Base-by-base conservation (phyloP, 2,329 filamentous ascomycete species). In the Decorospora gaudefroyi region DNA sequence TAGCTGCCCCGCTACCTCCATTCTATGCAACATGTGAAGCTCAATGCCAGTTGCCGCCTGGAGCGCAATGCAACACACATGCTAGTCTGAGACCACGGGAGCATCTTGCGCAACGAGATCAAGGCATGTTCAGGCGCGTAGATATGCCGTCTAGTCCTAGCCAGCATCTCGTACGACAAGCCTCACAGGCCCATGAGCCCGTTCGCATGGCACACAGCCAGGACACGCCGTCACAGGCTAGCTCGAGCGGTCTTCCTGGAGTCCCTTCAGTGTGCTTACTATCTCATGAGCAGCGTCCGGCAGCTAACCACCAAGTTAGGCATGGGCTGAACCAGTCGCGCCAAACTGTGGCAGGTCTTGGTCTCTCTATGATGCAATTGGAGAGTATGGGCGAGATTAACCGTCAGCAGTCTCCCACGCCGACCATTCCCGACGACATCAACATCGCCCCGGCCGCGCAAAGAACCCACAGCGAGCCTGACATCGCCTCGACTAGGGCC, bases 261-360 rank as follows among this genome's bases (percentile, higher is more conserved):
- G 51, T 71, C 27, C 69, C 69, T 30, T 70, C 68, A 6, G 55
- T 70, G 45, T 71, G 69, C 55, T 57, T 68, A 41, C 53, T 70
- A 39, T 68, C 68, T 44, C 56, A 65, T 50, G 65, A 69, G 46
- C 55, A 57, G 38, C 61, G 55, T 42, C 57, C 61, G 52, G 50
- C 53, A 35, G 38, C 59, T 55, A 53, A 62, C 52, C 46, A 30
- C 33, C 46, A 55, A 45, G 53, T 37, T 39, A 60, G 58, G 46
- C 46, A 49, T 42, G 52, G 57, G 45, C 48, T 35, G 29, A 50
- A 49, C 22, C 55, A 59, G 46, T 57, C 57, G 25, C 57, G 55
- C 19, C 55, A 58, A 29, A 53, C 49, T 28, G 27, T 59, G 42
- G 31, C 63, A 22, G 66, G 67, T 13, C 60, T 69, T 31, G 66